Conservation (phyloP, 331 rosid species). For the Pyrus hybrid region DNA sequence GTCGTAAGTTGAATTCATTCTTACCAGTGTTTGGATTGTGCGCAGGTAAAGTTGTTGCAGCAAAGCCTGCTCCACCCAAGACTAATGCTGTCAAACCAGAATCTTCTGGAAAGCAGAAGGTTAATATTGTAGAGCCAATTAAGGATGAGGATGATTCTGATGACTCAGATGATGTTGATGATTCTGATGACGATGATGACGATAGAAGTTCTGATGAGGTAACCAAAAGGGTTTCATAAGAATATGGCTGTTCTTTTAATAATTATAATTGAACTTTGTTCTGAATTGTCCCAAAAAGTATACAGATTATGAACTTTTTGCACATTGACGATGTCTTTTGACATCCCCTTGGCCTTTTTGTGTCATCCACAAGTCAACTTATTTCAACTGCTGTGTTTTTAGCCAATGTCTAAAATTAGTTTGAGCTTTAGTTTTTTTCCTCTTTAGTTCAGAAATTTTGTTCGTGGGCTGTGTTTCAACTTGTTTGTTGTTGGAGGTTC, state of each 20-base stretch:
- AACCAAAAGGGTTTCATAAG: background rate
- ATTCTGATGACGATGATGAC: conserved; percentile 25
- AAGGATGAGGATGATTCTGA: conserved; percentile 41
- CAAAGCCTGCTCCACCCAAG: conserved; percentile 23
- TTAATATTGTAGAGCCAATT: conserved; percentile 43
- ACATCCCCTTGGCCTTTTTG: background rate
- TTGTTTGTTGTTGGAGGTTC: background rate
- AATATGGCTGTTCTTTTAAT: no score
- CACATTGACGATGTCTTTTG: background rate
- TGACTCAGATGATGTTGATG: conserved; percentile 11
- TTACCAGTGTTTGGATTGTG: background rate
- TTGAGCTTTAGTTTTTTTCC: no score
- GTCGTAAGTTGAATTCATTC: background rate
- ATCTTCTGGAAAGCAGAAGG: conserved; percentile 37
- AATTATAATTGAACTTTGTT: no score
- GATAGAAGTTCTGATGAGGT: conserved; percentile 4
- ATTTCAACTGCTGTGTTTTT: background rate
- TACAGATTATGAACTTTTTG: background rate
- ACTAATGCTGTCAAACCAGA: conserved; percentile 19
- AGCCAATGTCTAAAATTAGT: background rate
- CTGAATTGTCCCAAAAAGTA: background rate
- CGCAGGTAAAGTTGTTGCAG: conserved; percentile 22
- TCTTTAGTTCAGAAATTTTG: no score
- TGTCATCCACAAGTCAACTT: background rate
- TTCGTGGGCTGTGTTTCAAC: background rate